Conservation (phyloP, 345 rosid species). For the Camelina laxa region DNA sequence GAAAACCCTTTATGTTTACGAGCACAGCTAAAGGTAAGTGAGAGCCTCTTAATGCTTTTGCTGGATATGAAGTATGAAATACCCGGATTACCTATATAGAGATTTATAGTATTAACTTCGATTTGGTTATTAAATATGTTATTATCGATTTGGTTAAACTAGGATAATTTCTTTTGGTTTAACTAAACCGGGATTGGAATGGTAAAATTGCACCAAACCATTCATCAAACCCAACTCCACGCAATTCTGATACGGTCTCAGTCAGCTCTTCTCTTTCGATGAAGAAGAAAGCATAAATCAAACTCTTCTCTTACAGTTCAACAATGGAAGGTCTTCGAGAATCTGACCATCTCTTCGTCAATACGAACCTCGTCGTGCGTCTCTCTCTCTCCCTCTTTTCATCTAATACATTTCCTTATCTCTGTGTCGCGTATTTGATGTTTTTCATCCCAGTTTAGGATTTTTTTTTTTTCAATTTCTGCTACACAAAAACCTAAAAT, state of each 20-base stretch:
- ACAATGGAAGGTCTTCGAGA: conserved; percentile 11
- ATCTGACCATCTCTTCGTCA: not conserved
- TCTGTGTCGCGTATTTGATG: not conserved
- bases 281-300: too few relatives aligned
- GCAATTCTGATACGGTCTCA: too few relatives aligned
- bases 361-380: not conserved
- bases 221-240: too few relatives aligned
- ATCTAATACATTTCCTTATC: not conserved
- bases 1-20: not conserved
- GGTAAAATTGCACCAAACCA: too few relatives aligned
- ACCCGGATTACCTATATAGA: not conserved
- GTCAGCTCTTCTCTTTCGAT: too few relatives aligned
- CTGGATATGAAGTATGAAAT: not conserved
- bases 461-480: not conserved
- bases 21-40: not conserved
- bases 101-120: too few relatives aligned
- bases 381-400: not conserved
- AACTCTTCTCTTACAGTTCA: too few relatives aligned
- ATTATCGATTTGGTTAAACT: too few relatives aligned
- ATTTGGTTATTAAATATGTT: too few relatives aligned
- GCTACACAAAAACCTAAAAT: not conserved
- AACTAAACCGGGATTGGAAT: too few relatives aligned
- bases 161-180: too few relatives aligned
- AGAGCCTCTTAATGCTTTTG: not conserved
- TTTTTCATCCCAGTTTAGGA: not conserved